phyloP scores from a whole-genome alignment of 1,284 basidiomycete species.

The Phlebopus sp. region DNA sequence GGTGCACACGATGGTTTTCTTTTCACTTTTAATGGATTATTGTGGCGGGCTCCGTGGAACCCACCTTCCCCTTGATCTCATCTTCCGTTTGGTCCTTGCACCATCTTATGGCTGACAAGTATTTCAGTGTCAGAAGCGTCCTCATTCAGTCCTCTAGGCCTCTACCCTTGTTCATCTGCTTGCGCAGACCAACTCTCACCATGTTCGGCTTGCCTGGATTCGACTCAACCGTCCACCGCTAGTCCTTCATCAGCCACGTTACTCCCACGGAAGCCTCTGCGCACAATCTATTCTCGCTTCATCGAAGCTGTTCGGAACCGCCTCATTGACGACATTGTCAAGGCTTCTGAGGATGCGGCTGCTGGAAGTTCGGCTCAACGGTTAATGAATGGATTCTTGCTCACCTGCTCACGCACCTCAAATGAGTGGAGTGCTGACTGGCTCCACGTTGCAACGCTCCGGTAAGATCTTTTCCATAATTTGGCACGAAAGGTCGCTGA shows the following conservation, averaged over 20 bases:
- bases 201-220: slow-evolving; percentile 40
- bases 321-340: slow-evolving; percentile 57
- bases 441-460: slow-evolving; percentile 49
- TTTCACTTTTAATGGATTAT: neutral
- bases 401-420: slow-evolving; percentile 41
- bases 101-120: slow-evolving; percentile 9
- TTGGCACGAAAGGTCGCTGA: slow-evolving; percentile 3
- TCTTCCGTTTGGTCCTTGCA: neutral
- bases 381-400: slow-evolving; percentile 58
- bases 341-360: slow-evolving; percentile 29
- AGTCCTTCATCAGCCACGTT: slow-evolving; percentile 26
- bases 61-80: neutral
- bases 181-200: slow-evolving; percentile 42
- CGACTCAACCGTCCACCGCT: slow-evolving; percentile 21
- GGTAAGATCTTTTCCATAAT: slow-evolving; percentile 32
- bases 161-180: slow-evolving; percentile 51
- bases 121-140: slow-evolving; percentile 34
- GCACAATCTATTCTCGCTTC: slow-evolving; percentile 43
- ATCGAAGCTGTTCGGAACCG: slow-evolving; percentile 45
- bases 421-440: slow-evolving; percentile 63
- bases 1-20: slow-evolving; percentile 25
- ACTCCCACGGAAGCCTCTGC: slow-evolving; percentile 46
- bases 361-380: slow-evolving; percentile 36
- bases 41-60: neutral
- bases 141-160: slow-evolving; percentile 44